Evolutionary conservation across 768 basidiomycete species (phyloP), one percentile per base, ranked within the genome.

Genomic region (Heimioporus sp.): DNA sequence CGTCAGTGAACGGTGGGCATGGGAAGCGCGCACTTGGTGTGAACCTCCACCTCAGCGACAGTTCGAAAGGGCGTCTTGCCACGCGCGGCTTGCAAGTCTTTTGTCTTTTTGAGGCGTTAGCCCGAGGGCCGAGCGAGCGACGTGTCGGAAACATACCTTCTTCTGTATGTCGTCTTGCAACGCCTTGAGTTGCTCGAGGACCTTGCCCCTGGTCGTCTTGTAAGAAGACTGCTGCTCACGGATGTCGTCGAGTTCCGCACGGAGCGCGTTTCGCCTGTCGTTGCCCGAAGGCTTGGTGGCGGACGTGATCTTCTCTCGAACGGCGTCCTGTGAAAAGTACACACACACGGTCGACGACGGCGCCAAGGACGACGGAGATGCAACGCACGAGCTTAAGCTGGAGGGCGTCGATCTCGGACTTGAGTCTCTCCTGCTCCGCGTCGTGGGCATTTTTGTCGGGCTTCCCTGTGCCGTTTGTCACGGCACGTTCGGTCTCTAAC

Each of bases 401-500:
- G 44, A 93, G 70, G 43, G 73, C 77, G 53, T 95, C 94, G 62
- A 98, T 95, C 64, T 94, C 88, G 21, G 77, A 72, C 71, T 88
- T 92, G 58, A 95, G 74, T 63, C 71, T 82, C 48, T 88, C 85
- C 72, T 95, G 92, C 73, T 98, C 93, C 10, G 77, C 79, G 48
- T 97, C 90, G 67, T 88, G 88, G n/a, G 71, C 74, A 43, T 78
- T 79, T 72, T 92, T 93, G 80, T 97, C 94, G 31, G 95, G 95
- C 66, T 77, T 90, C 40, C 80, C 84, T 42, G 75, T 69, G 45
- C 63, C 49, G 34, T 71, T 63, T 10, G 62, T 49, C 17, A 52
- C 31, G 17, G 47, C 24, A n/a, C 31, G 58, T n/a, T 65, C 59
- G 15, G 49, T 28, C 19, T 66, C 65, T 28, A n/a, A 42, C 10